Evolutionary conservation across 129 eudicot species (phyloP).

Genomic region (Escallonia herrerae): DNA sequence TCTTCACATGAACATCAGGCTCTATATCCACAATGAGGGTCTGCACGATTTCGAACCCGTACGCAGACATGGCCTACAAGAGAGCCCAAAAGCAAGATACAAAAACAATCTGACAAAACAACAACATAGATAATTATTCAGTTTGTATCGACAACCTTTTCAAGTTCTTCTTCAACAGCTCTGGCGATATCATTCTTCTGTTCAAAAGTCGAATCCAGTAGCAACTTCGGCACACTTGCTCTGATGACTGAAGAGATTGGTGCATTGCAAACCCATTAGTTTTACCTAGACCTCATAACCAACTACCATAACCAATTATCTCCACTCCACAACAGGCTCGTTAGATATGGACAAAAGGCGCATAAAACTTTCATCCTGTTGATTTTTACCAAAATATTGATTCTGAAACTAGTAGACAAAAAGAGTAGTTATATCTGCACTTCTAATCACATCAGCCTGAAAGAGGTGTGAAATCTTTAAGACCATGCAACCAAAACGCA

Average conservation of each 20-base stretch:
- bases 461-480: too few relatives aligned
- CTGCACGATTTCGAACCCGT: slow-evolving; percentile 70
- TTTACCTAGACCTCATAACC: neutral
- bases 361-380: too few relatives aligned
- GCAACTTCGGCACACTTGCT: slow-evolving; percentile 59
- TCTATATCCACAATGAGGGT: slow-evolving; percentile 72
- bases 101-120: neutral
- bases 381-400: too few relatives aligned
- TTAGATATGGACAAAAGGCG: too few relatives aligned
- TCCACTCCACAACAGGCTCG: neutral
- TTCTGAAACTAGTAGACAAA: too few relatives aligned
- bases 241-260: slow-evolving; percentile 47
- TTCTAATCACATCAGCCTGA: too few relatives aligned
- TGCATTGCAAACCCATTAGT: neutral
- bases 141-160: slow-evolving; percentile 25
- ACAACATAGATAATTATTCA: neutral
- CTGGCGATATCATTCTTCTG: slow-evolving; percentile 62
- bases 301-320: neutral
- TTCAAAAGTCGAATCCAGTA: slow-evolving; percentile 44
- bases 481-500: too few relatives aligned
- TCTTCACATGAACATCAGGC: slow-evolving; percentile 63
- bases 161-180: slow-evolving; percentile 62
- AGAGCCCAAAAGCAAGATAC: neutral
- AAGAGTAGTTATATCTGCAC: too few relatives aligned
- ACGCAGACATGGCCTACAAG: slow-evolving; percentile 65